Percentiles rank a stretch among this genome's conserved stretches.
Conservation (phyloP, 345 rosid species). For the rapeseed (Brassica napus) region DNA sequence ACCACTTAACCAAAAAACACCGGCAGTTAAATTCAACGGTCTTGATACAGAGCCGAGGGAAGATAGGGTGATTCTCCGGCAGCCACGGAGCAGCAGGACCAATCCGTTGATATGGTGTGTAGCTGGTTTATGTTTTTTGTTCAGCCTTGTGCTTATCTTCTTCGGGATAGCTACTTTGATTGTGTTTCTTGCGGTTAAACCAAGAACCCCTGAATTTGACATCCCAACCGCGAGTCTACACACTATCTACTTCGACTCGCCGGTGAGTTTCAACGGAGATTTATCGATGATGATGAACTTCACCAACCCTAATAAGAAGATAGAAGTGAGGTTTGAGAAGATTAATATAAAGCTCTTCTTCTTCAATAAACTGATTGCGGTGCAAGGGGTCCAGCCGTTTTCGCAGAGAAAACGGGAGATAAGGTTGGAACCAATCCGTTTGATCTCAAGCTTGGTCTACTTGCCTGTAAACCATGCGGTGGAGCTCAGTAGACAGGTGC, state of each 20-base stretch:
- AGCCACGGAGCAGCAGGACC: constrained; percentile 50
- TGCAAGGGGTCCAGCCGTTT: constrained; percentile 66
- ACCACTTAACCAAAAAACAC: constrained; percentile 44
- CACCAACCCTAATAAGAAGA: constrained; percentile 76
- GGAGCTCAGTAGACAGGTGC: constrained; percentile 70
- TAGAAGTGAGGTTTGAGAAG: constrained; percentile 64
- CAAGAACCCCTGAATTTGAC: constrained; percentile 70
- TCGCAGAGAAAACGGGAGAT: constrained; percentile 53
- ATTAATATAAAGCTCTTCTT: constrained; percentile 69
- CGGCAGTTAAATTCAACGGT: constrained; percentile 20
- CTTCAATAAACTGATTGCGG: constrained; percentile 55
- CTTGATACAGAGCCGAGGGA: constrained; percentile 34
- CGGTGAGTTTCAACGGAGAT: constrained; percentile 68
- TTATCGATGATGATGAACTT: constrained; percentile 67
- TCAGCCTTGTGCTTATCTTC: constrained; percentile 76
- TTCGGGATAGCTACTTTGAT: constrained; percentile 77
- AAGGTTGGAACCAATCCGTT: constrained; percentile 55
- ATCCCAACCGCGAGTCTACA: constrained; percentile 66
- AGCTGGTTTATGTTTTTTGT: constrained; percentile 65
- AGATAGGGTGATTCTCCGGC: constrained; percentile 41
- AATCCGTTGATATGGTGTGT: constrained; percentile 68
- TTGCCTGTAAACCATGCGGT: constrained; percentile 60
- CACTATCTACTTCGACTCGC: constrained; percentile 73
- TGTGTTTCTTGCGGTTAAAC: constrained; percentile 60
- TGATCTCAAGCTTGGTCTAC: constrained; percentile 76